Evolutionary conservation across 2,329 filamentous ascomycete species (phyloP), one percentile per base, ranked within the genome.

Genomic region (Bipolaris bicolor): DNA sequence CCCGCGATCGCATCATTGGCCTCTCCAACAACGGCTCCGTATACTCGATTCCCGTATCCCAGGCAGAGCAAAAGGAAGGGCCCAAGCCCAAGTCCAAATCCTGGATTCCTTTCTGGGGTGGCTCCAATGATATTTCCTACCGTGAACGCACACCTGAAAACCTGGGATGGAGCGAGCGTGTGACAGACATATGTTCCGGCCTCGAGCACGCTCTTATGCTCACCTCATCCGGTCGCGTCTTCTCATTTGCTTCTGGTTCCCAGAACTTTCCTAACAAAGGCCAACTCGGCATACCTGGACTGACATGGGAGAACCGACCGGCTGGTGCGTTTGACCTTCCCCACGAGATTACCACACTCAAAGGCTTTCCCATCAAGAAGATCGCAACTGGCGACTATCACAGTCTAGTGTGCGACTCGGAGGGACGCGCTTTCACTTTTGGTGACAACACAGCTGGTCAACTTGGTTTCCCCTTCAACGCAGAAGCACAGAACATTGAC

Each of bases 361-460:
- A 85, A 54, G 90, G 88, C 5, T 89, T 89, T 62, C 84, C 90
- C 4, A 86, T 95, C 44, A 78, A 81, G 5, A 84, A 90, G 63
- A 88, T 98, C 56, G 93, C 94, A 1, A 81, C 91, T 1, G 95
- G 95, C 22, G 92, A 97, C 71, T 87, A 88, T 64, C 95, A 99
- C 78, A 96, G 92, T 3, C 79, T 96, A 1, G 90, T 87, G 0
- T 82, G 92, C 15, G 91, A 94, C 71, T 85, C 85, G 58, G 82
- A 89, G 50, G 94, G 94, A 15, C 86, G 87, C 15, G 84, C 95
- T 15, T 97, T 95, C 75, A 83, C 88, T 6, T 98, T 96, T 78
- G 95, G 95, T 36, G 93, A 98, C 76, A 98, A 98, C 78, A 88
- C 88, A 0, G 85, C 86, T 41, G 95, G 95, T n/a, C 95, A 98